Evolutionary conservation across 352 stramenopile genomes (phyloP).

Genomic region (Globisporangium canariense): DNA sequence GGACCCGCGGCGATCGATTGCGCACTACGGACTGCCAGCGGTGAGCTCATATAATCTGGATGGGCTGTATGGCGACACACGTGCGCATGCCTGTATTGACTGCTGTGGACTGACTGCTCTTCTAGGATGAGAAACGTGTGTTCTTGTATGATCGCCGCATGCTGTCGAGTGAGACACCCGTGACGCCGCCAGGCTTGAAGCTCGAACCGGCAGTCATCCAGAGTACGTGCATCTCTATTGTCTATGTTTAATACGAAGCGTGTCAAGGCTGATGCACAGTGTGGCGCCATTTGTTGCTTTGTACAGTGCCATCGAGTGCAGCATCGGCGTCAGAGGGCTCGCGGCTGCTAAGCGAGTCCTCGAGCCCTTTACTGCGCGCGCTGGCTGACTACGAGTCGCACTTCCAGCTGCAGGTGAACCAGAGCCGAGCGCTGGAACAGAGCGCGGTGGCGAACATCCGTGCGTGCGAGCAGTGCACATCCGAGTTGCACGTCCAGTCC

Average conservation of each 20-base stretch:
- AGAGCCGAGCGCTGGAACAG: constrained; percentile 61
- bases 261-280: neutral
- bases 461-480: constrained; percentile 47
- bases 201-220: constrained; percentile 14
- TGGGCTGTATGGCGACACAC: neutral
- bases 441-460: constrained; percentile 51
- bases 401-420: constrained; percentile 72
- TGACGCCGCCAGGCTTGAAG: constrained; percentile 47
- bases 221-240: constrained; percentile 1
- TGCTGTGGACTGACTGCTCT: neutral
- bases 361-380: constrained; percentile 70
- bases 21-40: constrained; percentile 60
- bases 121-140: constrained; percentile 55
- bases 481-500: constrained; percentile 61
- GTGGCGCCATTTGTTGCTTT: constrained; percentile 4
- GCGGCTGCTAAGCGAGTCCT: constrained; percentile 71
- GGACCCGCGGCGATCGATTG: constrained; percentile 64
- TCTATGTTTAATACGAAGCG: neutral
- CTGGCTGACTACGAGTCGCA: constrained; percentile 79
- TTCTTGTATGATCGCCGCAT: constrained; percentile 84
- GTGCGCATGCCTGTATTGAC: neutral
- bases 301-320: constrained; percentile 50
- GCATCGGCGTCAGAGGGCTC: constrained; percentile 62
- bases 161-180: constrained; percentile 55
- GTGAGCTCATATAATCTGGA: constrained; percentile 19